These are phyloP conservation scores for Panaeolus cyanescens DNA, from an alignment of 768 basidiomycete species.

Conservation along the genomic window DNA sequence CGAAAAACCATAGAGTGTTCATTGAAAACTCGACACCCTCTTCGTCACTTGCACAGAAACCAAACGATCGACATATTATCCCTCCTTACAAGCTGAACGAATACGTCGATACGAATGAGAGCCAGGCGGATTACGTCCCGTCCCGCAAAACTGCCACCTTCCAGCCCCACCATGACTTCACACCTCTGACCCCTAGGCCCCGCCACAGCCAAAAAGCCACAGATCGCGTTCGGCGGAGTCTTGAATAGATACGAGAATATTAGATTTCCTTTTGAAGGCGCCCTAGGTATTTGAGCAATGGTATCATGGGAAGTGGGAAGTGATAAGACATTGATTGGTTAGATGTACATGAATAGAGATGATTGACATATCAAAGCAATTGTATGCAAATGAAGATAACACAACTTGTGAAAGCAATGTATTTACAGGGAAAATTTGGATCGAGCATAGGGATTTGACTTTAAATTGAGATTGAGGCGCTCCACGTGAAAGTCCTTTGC, in stretches of 20 bases:
- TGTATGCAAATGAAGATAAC: neutral
- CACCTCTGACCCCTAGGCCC: neutral
- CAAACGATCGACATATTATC: constrained; percentile 15
- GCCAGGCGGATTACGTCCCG: neutral
- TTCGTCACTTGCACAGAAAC: neutral
- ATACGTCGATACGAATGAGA: constrained; percentile 8
- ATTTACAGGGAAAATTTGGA: neutral
- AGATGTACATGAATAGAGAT: neutral
- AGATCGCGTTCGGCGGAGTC: neutral
- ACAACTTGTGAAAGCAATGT: neutral
- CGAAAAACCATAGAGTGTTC: neutral
- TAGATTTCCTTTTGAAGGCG: neutral
- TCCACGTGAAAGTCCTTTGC: neutral
- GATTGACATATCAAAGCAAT: neutral
- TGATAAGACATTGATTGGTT: neutral
- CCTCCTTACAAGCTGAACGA: constrained; percentile 15
- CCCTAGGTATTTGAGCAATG: neutral
- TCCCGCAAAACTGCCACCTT: neutral
- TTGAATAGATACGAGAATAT: neutral
- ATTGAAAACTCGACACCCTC: neutral
- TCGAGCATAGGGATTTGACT: neutral
- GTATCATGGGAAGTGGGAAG: neutral
- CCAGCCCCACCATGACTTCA: neutral
- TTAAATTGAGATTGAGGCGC: neutral
- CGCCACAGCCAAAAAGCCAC: neutral